These are phyloP conservation scores for Cylindrotheca fusiformis DNA, from an alignment of 108 stramenopile species.

Conservation along the genomic window DNA sequence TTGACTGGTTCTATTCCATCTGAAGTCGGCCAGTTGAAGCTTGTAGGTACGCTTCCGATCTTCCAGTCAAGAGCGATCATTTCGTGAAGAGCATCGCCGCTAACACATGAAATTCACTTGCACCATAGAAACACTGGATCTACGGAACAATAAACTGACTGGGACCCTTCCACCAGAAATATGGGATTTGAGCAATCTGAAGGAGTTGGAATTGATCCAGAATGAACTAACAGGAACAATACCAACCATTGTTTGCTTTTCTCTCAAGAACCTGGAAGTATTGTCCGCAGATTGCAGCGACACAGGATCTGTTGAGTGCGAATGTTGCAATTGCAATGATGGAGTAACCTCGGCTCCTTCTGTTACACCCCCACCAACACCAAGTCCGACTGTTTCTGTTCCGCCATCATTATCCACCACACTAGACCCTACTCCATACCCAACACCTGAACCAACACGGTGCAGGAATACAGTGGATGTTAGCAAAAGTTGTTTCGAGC, in stretches of 20 bases:
- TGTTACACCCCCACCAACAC: too few species aligned
- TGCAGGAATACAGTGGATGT: background rate
- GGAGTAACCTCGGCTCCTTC: too few species aligned
- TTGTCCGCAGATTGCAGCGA: conserved; percentile 15
- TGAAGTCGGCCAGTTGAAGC: conserved; percentile 27
- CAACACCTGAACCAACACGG: background rate
- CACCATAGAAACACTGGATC: conserved; percentile 8
- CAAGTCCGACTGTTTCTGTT: too few species aligned
- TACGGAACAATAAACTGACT: conserved; percentile 38
- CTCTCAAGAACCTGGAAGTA: background rate
- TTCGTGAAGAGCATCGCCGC: too few species aligned
- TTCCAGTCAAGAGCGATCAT: too few species aligned
- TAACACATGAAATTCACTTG: too few species aligned
- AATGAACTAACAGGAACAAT: conserved; percentile 53
- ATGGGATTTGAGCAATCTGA: conserved; percentile 31
- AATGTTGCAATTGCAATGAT: background rate
- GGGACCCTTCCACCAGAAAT: conserved; percentile 56
- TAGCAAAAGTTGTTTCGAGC: conserved; percentile 2
- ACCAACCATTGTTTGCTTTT: conserved; percentile 18
- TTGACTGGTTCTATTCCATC: conserved; percentile 30
- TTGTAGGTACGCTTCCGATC: background rate
- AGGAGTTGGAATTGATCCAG: conserved; percentile 14
- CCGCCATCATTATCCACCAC: too few species aligned
- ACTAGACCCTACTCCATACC: background rate
- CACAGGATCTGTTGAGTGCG: background rate